These are phyloP conservation scores for Alternaria sp. DNA, from an alignment of 2,329 filamentous ascomycete species.

Conservation along the genomic window DNA sequence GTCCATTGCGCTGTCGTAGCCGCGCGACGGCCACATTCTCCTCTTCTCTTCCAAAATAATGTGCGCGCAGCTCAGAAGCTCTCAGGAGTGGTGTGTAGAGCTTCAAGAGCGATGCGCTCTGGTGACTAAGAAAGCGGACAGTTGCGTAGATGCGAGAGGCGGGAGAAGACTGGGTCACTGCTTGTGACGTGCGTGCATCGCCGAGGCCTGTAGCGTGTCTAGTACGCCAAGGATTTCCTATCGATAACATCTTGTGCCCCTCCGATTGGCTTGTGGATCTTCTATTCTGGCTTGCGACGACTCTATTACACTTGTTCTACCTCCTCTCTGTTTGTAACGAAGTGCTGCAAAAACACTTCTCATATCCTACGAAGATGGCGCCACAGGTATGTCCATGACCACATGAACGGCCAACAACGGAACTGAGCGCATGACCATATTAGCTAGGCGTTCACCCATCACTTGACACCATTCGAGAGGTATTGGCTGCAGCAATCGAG, in stretches of 20 bases:
- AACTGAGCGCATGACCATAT: conserved; percentile 45
- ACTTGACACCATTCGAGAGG: conserved; percentile 65
- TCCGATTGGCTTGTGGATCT: conserved; percentile 29
- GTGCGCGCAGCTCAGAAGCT: not conserved
- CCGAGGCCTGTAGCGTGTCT: conserved; percentile 7
- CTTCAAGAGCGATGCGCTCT: conserved; percentile 7
- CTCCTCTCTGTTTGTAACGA: not conserved
- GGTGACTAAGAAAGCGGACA: conserved; percentile 7
- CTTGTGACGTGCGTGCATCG: conserved; percentile 16
- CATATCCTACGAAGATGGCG: conserved; percentile 28
- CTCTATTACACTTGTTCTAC: conserved; percentile 5
- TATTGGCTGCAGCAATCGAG: conserved; percentile 62
- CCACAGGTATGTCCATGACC: conserved; percentile 34
- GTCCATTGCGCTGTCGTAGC: conserved; percentile 30
- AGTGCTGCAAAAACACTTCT: conserved; percentile 9
- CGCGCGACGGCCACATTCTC: conserved; percentile 25
- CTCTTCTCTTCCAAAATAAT: conserved; percentile 17
- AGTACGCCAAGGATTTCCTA: conserved; percentile 6
- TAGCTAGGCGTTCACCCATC: conserved; percentile 65
- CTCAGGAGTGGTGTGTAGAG: not conserved
- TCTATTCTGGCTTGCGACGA: conserved; percentile 26
- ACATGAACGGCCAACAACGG: conserved; percentile 13
- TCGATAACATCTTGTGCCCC: conserved; percentile 18
- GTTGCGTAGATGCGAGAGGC: not conserved
- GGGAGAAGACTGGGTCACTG: conserved; percentile 12